Conservation (phyloP, 805 yeast species). For the Candida loeiensis region DNA sequence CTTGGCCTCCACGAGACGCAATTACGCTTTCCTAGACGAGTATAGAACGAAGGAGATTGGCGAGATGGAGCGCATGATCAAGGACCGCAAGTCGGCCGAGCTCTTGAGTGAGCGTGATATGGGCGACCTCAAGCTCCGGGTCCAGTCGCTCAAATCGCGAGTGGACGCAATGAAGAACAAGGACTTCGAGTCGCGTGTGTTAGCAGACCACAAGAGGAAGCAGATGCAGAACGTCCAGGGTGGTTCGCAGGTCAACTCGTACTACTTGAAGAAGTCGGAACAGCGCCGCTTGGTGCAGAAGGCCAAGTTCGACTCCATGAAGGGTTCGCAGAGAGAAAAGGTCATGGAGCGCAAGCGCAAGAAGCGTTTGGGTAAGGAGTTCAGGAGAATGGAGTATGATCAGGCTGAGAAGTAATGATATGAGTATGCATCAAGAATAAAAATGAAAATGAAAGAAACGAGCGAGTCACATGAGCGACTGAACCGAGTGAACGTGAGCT, state of each 20-base stretch:
- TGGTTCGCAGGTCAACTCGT: slow-evolving; percentile 50
- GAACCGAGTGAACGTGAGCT: too few species aligned
- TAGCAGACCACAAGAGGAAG: slow-evolving; percentile 54
- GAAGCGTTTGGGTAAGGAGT: slow-evolving; percentile 79
- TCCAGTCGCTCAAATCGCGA: slow-evolving; percentile 65
- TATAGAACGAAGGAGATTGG: slow-evolving; percentile 73
- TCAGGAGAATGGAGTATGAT: slow-evolving; percentile 47
- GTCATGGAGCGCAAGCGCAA: slow-evolving; percentile 84
- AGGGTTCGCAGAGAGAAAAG: slow-evolving; percentile 67
- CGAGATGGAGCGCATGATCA: slow-evolving; percentile 53
- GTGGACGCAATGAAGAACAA: slow-evolving; percentile 66
- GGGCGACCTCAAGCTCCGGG: slow-evolving; percentile 49
- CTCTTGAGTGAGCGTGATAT: slow-evolving; percentile 43
- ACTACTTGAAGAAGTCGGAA: slow-evolving; percentile 65
- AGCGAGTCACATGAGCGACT: too few species aligned
- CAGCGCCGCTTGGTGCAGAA: slow-evolving; percentile 70
- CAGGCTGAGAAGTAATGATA: not conserved
- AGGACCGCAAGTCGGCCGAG: slow-evolving; percentile 47
- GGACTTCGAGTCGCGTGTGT: slow-evolving; percentile 68
- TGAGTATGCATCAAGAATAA: not conserved
- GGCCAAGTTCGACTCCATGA: slow-evolving; percentile 75
- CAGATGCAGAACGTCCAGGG: slow-evolving; percentile 44
- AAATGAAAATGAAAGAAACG: too few species aligned
- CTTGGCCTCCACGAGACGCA: slow-evolving; percentile 58
- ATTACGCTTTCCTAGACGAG: slow-evolving; percentile 82